Base-by-base conservation (phyloP, 139 green algal species). In the Chlamydomonas schloesseri region DNA sequence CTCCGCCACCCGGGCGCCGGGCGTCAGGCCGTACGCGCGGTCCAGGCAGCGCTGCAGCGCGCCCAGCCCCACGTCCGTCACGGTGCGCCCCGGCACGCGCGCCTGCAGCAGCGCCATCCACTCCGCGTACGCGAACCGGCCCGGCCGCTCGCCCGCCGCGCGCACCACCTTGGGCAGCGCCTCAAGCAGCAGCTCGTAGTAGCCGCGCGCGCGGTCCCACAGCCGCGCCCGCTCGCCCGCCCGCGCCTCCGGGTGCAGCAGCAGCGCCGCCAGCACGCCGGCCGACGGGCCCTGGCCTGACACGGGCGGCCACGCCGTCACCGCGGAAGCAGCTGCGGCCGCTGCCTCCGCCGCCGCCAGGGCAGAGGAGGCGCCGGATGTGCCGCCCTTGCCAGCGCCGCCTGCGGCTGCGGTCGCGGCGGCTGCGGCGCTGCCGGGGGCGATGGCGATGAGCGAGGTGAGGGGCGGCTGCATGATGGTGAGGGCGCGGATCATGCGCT, bases 21-120 rank as follows among this genome's bases (percentile, higher is more conserved):
- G 65, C 3, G 74, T 75, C 21, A 89, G 47, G 53, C 84, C 84
- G 68, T 81, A 58, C 2, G 84, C 74, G 1, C 57, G 73, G 70
- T 89, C 84, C 47, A 89, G 84, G 31, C 47, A 60, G 67, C 67
- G 65, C 53, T 81, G 65, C 31, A 85, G 74, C 4, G 11, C 3
- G 46, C 42, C 46, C 62, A 84, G 31, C 3, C 71, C 20, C 24
- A 74, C 64, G 24, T 84, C 84, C 6, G 84, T 84, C 31, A 84
- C 84, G 33, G 78, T 50, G 71, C 84, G 84, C n/a, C 72, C 73
- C 17, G 73, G 64, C 33, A 89, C 75, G 23, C 34, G 47, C 21
- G 75, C 93, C 91, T 93, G 83, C 70, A 97, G 84, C 83, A 97
- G 88, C 13, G 91, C 91, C 60, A 84, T 57, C 82, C 91, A 97